Evolutionary conservation across 1,284 basidiomycete species (phyloP), one percentile per base, ranked within the genome.

Genomic region (Ustilago bromivora): DNA sequence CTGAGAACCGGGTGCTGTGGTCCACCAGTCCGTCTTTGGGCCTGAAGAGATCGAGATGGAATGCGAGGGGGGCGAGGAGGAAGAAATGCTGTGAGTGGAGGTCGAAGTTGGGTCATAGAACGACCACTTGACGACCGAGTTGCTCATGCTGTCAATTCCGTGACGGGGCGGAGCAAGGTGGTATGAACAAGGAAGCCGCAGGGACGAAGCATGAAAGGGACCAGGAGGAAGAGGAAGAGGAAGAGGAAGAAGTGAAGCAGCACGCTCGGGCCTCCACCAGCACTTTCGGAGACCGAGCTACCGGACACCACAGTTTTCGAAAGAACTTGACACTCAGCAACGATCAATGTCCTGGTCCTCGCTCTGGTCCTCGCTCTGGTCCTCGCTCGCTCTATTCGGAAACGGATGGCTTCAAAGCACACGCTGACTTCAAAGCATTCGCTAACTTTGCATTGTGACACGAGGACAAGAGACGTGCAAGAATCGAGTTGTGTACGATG

Each of bases 21-120:
- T 65, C 72, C 72, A 75, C 67, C 66, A 75, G 40, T 75, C 72
- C 15, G 72, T 75, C 32, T 55, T 49, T 1, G 55, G 19, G 2
- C 63, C 63, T 28, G 72, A 70, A 9, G 28, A n/a, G 31, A 75
- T 57, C 9, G 36, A 28, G 41, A 75, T 58, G 13, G 46, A 36
- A 13, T 28, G 55, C 0, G 28, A 13, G 6, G 11, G 10, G 23
- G 11, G 12, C 5, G 38, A 23, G 6, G 59, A 28, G 10, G 52
- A 32, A 8, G 43, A n/a, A 13, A 64, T 47, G 17, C 34, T 62
- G 61, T 70, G 36, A 11, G 67, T 52, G 19, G 63, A 70, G 15
- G 56, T 57, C 4, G 47, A 51, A 6, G 59, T 57, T 1, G 72
- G 72, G 38, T 75, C 72, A 64, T 75, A 61, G 41, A 75, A 70